Percentiles rank a stretch among this genome's conserved stretches.
Evolutionary conservation across 2,329 filamentous ascomycete species (phyloP).

Genomic region (Paraphoma chrysanthemicola): DNA sequence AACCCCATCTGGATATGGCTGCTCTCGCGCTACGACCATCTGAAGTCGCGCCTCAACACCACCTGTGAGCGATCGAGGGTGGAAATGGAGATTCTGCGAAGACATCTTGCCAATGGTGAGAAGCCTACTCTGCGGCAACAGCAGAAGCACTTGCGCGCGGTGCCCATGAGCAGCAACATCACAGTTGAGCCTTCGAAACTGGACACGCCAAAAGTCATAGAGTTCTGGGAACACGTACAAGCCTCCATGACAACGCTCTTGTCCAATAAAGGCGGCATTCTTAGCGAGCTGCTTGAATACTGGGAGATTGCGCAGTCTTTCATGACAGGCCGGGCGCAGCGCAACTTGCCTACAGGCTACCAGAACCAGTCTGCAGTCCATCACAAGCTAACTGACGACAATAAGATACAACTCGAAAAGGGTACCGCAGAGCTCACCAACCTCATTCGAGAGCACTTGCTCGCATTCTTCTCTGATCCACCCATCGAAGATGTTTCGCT

Average conservation of each 20-base stretch:
- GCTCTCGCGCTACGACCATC: slow-evolving; percentile 83
- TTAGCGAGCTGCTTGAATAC: slow-evolving; percentile 91
- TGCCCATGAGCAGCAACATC: slow-evolving; percentile 69
- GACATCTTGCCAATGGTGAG: slow-evolving; percentile 76
- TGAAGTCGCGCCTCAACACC: slow-evolving; percentile 83
- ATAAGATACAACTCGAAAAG: slow-evolving; percentile 74
- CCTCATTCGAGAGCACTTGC: slow-evolving; percentile 79
- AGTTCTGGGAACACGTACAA: slow-evolving; percentile 91
- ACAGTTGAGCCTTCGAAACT: slow-evolving; percentile 64
- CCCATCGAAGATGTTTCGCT: slow-evolving; percentile 91
- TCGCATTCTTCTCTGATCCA: slow-evolving; percentile 82
- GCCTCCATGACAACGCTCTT: slow-evolving; percentile 76
- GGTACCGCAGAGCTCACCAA: slow-evolving; percentile 83
- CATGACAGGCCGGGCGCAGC: slow-evolving; percentile 84
- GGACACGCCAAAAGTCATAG: slow-evolving; percentile 82
- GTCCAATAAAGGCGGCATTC: slow-evolving; percentile 74
- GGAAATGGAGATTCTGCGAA: slow-evolving; percentile 88
- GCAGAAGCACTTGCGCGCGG: slow-evolving; percentile 77
- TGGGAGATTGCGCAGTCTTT: slow-evolving; percentile 94
- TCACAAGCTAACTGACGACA: slow-evolving; percentile 77
- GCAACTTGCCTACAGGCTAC: slow-evolving; percentile 77
- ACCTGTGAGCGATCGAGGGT: slow-evolving; percentile 86
- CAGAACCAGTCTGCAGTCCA: slow-evolving; percentile 82
- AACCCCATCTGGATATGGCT: slow-evolving; percentile 98
- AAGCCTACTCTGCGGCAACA: slow-evolving; percentile 73